Evolutionary conservation across 106 monocot species (phyloP).

Genomic region (Allium cepa): DNA sequence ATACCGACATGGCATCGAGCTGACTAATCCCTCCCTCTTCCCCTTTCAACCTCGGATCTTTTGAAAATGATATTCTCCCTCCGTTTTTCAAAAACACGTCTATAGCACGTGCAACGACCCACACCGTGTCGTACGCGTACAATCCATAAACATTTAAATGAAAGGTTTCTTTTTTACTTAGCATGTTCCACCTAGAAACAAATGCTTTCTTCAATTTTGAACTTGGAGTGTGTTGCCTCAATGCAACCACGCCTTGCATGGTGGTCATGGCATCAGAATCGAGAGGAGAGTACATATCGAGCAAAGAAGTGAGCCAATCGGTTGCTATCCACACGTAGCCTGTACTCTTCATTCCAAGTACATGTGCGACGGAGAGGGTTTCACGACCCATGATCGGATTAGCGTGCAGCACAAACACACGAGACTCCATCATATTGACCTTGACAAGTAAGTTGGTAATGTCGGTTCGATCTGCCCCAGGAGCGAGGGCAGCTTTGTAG

Average conservation of each 20-base stretch:
- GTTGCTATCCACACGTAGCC: constrained; percentile 87
- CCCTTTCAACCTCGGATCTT: constrained; percentile 27
- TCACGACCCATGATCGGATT: constrained; percentile 23
- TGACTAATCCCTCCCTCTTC: constrained; percentile 15
- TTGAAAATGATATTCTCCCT: constrained; percentile 54
- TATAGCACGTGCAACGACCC: constrained; percentile 57
- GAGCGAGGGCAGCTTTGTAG: constrained; percentile 35
- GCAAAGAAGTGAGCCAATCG: constrained; percentile 61
- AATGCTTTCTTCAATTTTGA: constrained; percentile 31
- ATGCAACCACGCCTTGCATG: constrained; percentile 62
- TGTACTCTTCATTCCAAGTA: constrained; percentile 42
- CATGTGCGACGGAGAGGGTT: constrained; percentile 49
- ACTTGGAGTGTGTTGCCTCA: constrained; percentile 52
- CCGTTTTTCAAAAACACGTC: constrained; percentile 45
- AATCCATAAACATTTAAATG: constrained; percentile 57
- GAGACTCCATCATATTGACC: constrained; percentile 44
- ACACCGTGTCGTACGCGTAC: constrained; percentile 76
- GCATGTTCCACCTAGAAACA: constrained; percentile 31
- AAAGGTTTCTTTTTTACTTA: constrained; percentile 21
- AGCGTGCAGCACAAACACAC: constrained; percentile 38
- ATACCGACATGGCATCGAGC: constrained; percentile 52
- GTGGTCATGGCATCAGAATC: constrained; percentile 14
- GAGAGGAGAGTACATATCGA: constrained; percentile 32
- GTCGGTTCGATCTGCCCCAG: constrained; percentile 19
- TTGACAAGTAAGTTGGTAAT: constrained; percentile 31